Base-by-base conservation (phyloP, 2,329 filamentous ascomycete genomes). In the Aspergillus sp. region DNA sequence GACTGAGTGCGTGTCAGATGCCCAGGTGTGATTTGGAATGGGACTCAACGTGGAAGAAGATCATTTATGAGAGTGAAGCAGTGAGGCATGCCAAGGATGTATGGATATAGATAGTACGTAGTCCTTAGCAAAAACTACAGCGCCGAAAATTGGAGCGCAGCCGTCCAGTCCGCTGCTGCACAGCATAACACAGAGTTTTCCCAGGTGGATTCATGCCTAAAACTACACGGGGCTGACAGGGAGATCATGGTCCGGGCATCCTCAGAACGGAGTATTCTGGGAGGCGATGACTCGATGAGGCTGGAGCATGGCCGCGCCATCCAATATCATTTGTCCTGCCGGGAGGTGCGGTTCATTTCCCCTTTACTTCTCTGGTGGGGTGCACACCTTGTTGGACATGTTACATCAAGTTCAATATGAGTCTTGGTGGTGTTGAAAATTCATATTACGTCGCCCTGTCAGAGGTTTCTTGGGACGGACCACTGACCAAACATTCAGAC, bases 231-330 rank as follows among this genome's bases (percentile, higher is more conserved):
- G 44, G 44, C 41, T 54, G 55, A 57, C 49, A 53, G 55, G 49
- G n/a, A 57, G 49, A 57, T 57, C 55, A 38, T 57, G 55, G 55
- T 57, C 55, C 55, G 55, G 49, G 49, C 48, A 15, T 53, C 26
- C 32, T 18, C 3, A 11, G 26, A 30, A 48, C 53, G 53, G 44
- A 48, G 44, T 55, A 55, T 42, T 22, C 43, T 26, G 20, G 12
- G 22, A 22, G 11, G 26, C 26, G 26, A 30, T 30, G 26, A 30
- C 26, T 30, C 26, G 26, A 30, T n/a, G 39, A 42, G 30, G 30
- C 11, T 26, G 45, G 45, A 36, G 45, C 24, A 34, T 49, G 47
- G 32, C 32, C 47, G 17, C 13, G 22, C 34, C 20, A 24, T 39
- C 18, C 48, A 38, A 15, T 34, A 20, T 48, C 47, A 38, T 42